Conservation (phyloP, 2,329 filamentous ascomycete genomes). For the Pestalotiopsis sp. region DNA sequence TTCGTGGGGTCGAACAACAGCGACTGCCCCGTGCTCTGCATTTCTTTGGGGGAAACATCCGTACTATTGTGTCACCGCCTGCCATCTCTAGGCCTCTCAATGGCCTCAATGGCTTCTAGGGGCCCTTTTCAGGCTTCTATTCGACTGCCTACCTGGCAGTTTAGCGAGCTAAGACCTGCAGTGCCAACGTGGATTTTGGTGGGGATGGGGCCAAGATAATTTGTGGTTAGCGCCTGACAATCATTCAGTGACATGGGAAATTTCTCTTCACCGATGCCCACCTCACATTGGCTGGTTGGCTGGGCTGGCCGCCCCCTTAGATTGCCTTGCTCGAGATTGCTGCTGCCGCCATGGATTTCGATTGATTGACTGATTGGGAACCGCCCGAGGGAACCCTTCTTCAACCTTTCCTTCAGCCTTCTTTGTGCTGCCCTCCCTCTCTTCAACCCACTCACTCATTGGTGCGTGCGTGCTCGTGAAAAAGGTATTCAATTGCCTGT, state of each 20-base stretch:
- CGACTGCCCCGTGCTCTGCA: not conserved
- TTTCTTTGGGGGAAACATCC: not conserved
- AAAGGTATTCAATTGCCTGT: not conserved
- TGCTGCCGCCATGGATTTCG: not conserved
- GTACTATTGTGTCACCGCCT: constrained; percentile 4
- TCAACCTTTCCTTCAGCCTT: not conserved
- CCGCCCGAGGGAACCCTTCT: not conserved
- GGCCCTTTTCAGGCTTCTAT: not conserved
- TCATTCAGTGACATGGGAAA: constrained; percentile 23
- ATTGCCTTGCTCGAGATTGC: not conserved
- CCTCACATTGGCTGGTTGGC: constrained; percentile 1
- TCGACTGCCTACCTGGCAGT: not conserved
- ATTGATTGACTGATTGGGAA: not conserved
- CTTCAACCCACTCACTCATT: not conserved
- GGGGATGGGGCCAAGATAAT: not conserved
- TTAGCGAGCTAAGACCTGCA: constrained; percentile 6
- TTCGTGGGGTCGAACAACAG: constrained; percentile 8
- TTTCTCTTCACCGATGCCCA: constrained; percentile 30
- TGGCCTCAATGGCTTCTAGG: not conserved
- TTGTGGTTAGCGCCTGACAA: constrained; percentile 8
- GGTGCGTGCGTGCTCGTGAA: not conserved
- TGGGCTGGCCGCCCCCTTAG: not conserved
- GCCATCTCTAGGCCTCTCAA: not conserved
- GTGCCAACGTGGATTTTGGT: constrained; percentile 6
- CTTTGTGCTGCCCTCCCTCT: not conserved